Conservation (phyloP, 768 basidiomycete species). For the Leccinum barrowsii region DNA sequence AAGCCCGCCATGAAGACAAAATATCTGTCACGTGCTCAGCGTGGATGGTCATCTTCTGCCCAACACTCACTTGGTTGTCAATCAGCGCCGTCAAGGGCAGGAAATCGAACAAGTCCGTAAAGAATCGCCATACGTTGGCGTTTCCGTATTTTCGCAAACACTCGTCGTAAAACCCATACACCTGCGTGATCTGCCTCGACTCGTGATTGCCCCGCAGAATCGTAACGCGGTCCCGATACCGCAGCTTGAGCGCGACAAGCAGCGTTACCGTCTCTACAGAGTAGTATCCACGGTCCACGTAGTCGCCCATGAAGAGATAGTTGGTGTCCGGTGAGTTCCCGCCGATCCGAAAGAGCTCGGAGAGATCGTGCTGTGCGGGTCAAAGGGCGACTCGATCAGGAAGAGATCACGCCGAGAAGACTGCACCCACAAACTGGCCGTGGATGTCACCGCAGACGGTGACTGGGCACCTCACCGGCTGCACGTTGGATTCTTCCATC, state of each 20-base stretch:
- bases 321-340: conserved; percentile 99
- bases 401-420: conserved; percentile 17
- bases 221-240: conserved; percentile 97
- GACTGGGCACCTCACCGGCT: conserved; percentile 97
- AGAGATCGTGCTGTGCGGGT: conserved; percentile 86
- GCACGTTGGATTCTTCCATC: conserved; percentile 99
- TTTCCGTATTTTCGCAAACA: conserved; percentile 99
- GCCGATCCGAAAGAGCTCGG: conserved; percentile 97
- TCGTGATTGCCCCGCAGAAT: conserved; percentile 99
- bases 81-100: conserved; percentile 96
- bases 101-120: conserved; percentile 98
- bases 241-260: conserved; percentile 93
- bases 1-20: conserved; percentile 95
- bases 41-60: not conserved
- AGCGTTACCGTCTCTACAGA: conserved; percentile 98
- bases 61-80: conserved; percentile 89
- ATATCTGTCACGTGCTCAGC: conserved; percentile 62
- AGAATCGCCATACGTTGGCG: conserved; percentile 99
- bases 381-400: conserved; percentile 22
- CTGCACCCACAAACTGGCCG: conserved; percentile 91
- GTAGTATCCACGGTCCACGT: conserved; percentile 98
- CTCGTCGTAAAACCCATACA: conserved; percentile 99
- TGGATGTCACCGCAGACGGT: conserved; percentile 99
- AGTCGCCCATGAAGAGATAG: conserved; percentile 99
- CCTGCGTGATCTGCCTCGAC: conserved; percentile 98